phyloP scores from a whole-genome alignment of 768 basidiomycete genomes.

The Mycena pura region DNA sequence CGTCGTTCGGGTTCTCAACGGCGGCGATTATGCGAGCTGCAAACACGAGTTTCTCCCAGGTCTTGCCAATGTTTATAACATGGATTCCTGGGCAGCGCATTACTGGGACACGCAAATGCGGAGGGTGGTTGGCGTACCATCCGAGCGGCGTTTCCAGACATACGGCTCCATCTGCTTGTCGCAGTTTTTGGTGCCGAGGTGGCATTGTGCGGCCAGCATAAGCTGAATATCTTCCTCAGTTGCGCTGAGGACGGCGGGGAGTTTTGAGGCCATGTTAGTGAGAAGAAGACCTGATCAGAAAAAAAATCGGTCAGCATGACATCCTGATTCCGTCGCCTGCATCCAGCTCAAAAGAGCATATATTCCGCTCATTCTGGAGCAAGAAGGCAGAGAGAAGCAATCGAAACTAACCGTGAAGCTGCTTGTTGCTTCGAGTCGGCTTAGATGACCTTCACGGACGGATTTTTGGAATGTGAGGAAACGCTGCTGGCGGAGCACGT shows the following conservation, averaged over 20 bases:
- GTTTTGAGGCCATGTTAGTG: conserved; percentile 77
- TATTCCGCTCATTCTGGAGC: conserved; percentile 42
- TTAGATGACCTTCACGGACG: conserved; percentile 53
- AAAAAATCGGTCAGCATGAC: conserved; percentile 31
- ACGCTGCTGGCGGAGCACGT: too few species aligned
- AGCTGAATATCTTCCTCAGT: conserved; percentile 98
- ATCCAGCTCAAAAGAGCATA: conserved; percentile 50
- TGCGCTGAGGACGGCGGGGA: conserved; percentile 90
- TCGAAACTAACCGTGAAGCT: conserved; percentile 53
- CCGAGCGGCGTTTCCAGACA: conserved; percentile 94
- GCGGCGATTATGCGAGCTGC: conserved; percentile 98
- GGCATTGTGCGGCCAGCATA: conserved; percentile 93
- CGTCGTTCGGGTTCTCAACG: conserved; percentile 97
- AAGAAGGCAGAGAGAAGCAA: conserved; percentile 20
- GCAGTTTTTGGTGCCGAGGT: conserved; percentile 98
- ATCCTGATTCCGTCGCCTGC: conserved; percentile 42
- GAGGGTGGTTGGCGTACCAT: conserved; percentile 67
- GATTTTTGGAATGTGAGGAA: neutral
- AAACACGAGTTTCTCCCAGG: conserved; percentile 99
- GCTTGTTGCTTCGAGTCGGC: conserved; percentile 47
- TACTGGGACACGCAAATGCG: neutral
- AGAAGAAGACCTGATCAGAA: conserved; percentile 2
- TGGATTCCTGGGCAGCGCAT: conserved; percentile 75
- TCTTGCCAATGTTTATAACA: conserved; percentile 98
- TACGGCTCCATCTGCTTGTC: conserved; percentile 99